Evolutionary conservation across 306 rosid species (phyloP).

Genomic region (Rosa persica): DNA sequence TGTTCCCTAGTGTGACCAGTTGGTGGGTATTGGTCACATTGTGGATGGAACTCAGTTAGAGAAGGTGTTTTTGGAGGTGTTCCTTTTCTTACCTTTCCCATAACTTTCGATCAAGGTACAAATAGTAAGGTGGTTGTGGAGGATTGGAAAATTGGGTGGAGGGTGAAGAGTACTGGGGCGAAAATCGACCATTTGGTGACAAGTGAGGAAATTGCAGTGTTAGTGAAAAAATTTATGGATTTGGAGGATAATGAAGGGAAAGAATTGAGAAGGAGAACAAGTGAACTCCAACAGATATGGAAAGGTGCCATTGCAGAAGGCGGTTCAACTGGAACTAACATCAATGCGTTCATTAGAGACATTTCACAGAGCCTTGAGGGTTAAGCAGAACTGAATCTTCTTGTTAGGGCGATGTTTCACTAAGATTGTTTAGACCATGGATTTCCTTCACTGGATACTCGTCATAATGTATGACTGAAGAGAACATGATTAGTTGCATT

Average conservation of each 20-base stretch:
- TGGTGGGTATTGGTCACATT: conserved; percentile 60
- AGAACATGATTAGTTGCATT: no score
- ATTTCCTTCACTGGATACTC: no score
- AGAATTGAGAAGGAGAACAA: conserved; percentile 38
- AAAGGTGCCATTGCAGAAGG: conserved; percentile 28
- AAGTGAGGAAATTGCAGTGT: conserved; percentile 32
- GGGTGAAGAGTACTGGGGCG: conserved; percentile 36
- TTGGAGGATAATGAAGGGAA: conserved; percentile 33
- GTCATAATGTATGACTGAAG: no score
- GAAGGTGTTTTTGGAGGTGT: conserved; percentile 60
- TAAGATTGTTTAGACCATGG: no score
- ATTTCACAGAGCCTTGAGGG: not conserved
- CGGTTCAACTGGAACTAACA: conserved; percentile 41
- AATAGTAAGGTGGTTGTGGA: conserved; percentile 42
- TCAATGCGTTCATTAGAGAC: conserved; percentile 34
- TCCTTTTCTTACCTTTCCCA: conserved; percentile 52
- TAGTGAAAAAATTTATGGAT: conserved; percentile 44
- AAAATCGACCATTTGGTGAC: conserved; percentile 31
- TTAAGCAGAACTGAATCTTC: no score
- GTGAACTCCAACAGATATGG: conserved; percentile 31
- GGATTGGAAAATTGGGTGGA: conserved; percentile 60
- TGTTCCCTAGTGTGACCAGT: conserved; percentile 63
- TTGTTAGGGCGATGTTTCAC: no score
- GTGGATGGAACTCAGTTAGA: conserved; percentile 59
- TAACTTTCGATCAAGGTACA: conserved; percentile 42